Base-by-base conservation (phyloP, 2,329 filamentous ascomycete species). In the Diaporthe capsici region DNA sequence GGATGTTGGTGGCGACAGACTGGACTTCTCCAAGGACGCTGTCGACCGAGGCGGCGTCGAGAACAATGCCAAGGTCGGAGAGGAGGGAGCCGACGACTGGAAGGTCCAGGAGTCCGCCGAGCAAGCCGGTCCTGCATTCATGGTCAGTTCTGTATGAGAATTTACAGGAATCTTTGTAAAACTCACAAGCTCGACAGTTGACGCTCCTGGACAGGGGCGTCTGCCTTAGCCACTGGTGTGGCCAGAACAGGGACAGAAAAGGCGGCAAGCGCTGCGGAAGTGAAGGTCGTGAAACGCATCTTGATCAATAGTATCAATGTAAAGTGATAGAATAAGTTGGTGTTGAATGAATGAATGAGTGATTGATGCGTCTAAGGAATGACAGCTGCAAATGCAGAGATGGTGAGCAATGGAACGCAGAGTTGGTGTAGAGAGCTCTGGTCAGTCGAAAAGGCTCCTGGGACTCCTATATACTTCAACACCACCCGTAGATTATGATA, bases 401-500 rank as follows among this genome's bases (percentile, higher is more conserved):
- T 67, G 20, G 61, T 67, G 61, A 67, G 61, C 42, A 67, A 51
- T 2, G 10, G 28, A 67, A 34, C 9, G n/a, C 17, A 67, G 42
- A 49, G 28, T 67, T 67, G 61, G 42, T 67, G 61, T n/a, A 49
- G 42, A 67, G 42, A 67, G 44, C 10, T 49, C 42, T 67, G 61
- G 61, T 67, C 42, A 67, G 20, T 47, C 28, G 1, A 37, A 67
- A 67, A 67, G 20, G 42, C 61, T n/a, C 42, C 42, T 67, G 28
- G 42, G 10, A 49, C 61, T 10, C 7, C 20, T 67, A 49, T 67
- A 49, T 67, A 67, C 42, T 34, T 67, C 42, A 67, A 49, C 42
- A 67, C 44, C 61, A n/a, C 17, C 44, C 28, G 49, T 49, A 67
- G 61, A 67, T 67, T 67, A 67, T 67, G 61, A 67, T 67, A 49